These are phyloP conservation scores for Arthrobotrys pseudoclavata DNA, from an alignment of 2,329 filamentous ascomycete genomes.

Conservation along the genomic window DNA sequence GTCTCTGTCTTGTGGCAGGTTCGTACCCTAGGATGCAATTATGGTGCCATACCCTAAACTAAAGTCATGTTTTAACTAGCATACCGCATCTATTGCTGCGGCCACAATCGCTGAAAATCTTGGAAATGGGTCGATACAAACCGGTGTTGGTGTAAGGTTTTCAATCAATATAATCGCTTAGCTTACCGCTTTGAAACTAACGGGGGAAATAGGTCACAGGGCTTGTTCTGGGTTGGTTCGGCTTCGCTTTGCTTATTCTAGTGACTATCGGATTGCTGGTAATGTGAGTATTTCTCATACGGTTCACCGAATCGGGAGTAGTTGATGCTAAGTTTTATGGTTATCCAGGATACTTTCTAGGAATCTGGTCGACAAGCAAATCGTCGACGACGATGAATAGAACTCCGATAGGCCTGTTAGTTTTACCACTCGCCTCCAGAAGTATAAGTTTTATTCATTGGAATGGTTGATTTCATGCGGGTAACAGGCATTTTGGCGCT, in stretches of 20 bases:
- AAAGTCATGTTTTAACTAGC: conserved; percentile 66
- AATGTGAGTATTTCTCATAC: conserved; percentile 71
- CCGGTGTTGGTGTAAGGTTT: conserved; percentile 80
- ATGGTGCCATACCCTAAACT: not conserved
- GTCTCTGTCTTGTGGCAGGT: conserved; percentile 83
- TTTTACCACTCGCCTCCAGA: not conserved
- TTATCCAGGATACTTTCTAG: conserved; percentile 53
- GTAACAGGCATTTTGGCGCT: conserved; percentile 56
- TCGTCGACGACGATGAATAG: conserved; percentile 57
- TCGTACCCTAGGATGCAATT: conserved; percentile 8
- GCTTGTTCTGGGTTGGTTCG: conserved; percentile 98
- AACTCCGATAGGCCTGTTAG: not conserved
- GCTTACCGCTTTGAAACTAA: not conserved
- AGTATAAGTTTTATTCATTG: conserved; percentile 1
- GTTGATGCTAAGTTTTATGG: conserved; percentile 6
- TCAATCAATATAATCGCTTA: not conserved
- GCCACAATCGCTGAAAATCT: conserved; percentile 93
- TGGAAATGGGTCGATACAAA: conserved; percentile 87
- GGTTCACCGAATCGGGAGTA: not conserved
- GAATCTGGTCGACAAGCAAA: conserved; percentile 57
- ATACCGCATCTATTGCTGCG: conserved; percentile 95
- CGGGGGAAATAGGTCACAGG: conserved; percentile 70
- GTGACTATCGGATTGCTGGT: conserved; percentile 94
- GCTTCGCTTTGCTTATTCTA: conserved; percentile 90
- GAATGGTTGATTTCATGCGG: conserved; percentile 24